Evolutionary conservation across 2,329 filamentous ascomycete genomes (phyloP).

Genomic region (Venturia oleaginea): DNA sequence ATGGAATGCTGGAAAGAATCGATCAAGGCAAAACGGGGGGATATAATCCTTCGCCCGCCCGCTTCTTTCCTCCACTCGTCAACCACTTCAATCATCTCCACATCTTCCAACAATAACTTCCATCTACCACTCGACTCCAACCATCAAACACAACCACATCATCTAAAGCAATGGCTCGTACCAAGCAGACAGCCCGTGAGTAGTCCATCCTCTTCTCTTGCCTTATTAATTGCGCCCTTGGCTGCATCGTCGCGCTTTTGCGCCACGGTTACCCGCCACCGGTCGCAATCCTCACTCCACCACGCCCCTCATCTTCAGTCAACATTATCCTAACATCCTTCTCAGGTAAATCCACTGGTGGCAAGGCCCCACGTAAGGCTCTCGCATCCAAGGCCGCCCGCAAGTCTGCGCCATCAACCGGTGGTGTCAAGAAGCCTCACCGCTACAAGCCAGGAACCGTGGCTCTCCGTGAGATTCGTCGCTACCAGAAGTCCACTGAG

Average conservation of each 20-base stretch:
- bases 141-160: constrained; percentile 17
- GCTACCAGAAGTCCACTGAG: constrained; percentile 83
- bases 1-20: constrained; percentile 1
- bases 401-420: constrained; percentile 95
- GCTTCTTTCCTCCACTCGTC: constrained; percentile 13
- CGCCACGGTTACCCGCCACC: not conserved
- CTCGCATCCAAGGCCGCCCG: constrained; percentile 98
- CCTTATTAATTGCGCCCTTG: constrained; percentile 13
- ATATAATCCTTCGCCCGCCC: not conserved
- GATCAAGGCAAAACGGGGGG: constrained; percentile 1
- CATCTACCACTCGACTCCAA: constrained; percentile 25
- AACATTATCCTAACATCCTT: constrained; percentile 11
- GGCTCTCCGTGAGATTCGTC: constrained; percentile 83
- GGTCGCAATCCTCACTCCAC: constrained; percentile 13
- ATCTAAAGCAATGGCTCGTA: constrained; percentile 41
- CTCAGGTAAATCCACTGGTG: constrained; percentile 64
- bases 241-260: constrained; percentile 11
- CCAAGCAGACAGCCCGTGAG: constrained; percentile 49
- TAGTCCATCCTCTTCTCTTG: constrained; percentile 21
- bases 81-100: constrained; percentile 24
- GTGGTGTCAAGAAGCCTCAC: constrained; percentile 52
- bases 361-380: constrained; percentile 80
- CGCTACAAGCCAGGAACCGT: constrained; percentile 61
- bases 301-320: not conserved
- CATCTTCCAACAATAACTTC: constrained; percentile 26